A percentile compares a stretch with the other conserved stretches of the same genome.
phyloP scores from a whole-genome alignment of 1,139 yeast genomes.

The Kluyveromyces sp. region DNA sequence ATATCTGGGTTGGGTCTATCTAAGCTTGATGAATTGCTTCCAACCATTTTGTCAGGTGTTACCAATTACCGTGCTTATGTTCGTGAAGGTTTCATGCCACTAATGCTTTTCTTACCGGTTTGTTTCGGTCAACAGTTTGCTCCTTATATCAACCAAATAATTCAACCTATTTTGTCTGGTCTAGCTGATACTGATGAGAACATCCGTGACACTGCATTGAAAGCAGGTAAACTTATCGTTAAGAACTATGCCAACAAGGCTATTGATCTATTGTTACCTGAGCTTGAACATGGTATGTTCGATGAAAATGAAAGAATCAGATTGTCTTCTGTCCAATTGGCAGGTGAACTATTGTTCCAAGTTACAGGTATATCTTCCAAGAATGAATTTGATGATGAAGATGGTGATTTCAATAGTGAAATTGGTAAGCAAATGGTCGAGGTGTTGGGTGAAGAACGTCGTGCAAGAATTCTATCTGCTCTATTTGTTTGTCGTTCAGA shows the following conservation, averaged over 20 bases:
- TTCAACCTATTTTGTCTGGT: constrained; percentile 86
- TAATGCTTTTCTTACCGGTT: constrained; percentile 82
- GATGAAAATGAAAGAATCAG: constrained; percentile 83
- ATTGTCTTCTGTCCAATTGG: constrained; percentile 86
- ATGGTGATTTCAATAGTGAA: constrained; percentile 47
- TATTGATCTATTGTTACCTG: constrained; percentile 88
- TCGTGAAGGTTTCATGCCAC: constrained; percentile 90
- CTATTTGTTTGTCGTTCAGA: constrained; percentile 92
- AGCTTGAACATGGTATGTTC: constrained; percentile 81
- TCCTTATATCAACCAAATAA: constrained; percentile 75
- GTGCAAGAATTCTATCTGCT: constrained; percentile 77
- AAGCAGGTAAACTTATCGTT: constrained; percentile 89
- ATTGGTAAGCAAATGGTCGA: constrained; percentile 65
- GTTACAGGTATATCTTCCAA: constrained; percentile 74
- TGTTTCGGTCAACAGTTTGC: constrained; percentile 91
- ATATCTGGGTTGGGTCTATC: constrained; percentile 82
- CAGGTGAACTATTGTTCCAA: constrained; percentile 95
- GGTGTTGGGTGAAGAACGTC: constrained; percentile 77
- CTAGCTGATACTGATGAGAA: constrained; percentile 85
- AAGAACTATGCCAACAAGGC: constrained; percentile 89
- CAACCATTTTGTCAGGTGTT: constrained; percentile 69
- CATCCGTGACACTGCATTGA: constrained; percentile 81
- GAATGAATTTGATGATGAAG: constrained; percentile 60
- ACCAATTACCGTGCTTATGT: constrained; percentile 57
- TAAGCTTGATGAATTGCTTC: constrained; percentile 83